Evolutionary conservation across 2,329 filamentous ascomycete genomes (phyloP).

Genomic region (Colletotrichum tabaci): DNA sequence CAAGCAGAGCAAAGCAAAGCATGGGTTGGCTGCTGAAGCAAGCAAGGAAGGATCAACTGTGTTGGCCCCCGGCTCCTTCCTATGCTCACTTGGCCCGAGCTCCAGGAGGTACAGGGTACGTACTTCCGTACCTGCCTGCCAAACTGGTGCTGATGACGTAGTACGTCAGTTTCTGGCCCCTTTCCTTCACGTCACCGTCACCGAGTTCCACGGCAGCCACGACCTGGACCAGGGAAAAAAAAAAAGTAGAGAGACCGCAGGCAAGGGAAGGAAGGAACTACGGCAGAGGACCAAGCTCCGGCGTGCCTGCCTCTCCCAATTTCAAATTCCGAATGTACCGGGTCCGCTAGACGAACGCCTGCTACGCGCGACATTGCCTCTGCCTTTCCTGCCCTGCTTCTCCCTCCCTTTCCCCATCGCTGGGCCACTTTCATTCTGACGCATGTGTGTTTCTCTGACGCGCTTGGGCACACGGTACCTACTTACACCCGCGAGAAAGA

Average conservation of each 20-base stretch:
- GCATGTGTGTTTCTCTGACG: conserved; percentile 9
- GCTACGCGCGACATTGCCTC: neutral
- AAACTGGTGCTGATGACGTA: conserved; percentile 31
- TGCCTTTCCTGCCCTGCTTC: conserved; percentile 3
- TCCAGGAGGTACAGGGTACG: neutral
- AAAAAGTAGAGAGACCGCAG: neutral
- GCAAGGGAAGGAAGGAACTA: conserved; percentile 27
- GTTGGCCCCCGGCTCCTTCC: neutral
- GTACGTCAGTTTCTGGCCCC: conserved; percentile 32
- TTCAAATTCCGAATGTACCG: conserved; percentile 4
- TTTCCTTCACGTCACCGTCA: conserved; percentile 38
- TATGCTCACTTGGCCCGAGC: too few relatives aligned
- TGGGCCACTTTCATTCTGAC: conserved; percentile 32
- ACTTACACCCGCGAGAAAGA: neutral
- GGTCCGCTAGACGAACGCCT: conserved; percentile 16
- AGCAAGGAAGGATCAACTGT: conserved; percentile 8
- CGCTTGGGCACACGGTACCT: conserved; percentile 6
- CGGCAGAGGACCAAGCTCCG: conserved; percentile 31
- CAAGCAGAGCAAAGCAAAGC: conserved; percentile 3
- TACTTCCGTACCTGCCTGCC: neutral
- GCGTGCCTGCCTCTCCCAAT: conserved; percentile 20
- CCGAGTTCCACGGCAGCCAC: conserved; percentile 27
- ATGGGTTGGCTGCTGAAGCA: conserved; percentile 2
- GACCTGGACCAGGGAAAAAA: conserved; percentile 3
- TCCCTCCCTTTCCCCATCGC: conserved; percentile 19